These are phyloP conservation scores for Pythium graminicola DNA, from an alignment of 352 stramenopile genomes.

Conservation along the genomic window DNA sequence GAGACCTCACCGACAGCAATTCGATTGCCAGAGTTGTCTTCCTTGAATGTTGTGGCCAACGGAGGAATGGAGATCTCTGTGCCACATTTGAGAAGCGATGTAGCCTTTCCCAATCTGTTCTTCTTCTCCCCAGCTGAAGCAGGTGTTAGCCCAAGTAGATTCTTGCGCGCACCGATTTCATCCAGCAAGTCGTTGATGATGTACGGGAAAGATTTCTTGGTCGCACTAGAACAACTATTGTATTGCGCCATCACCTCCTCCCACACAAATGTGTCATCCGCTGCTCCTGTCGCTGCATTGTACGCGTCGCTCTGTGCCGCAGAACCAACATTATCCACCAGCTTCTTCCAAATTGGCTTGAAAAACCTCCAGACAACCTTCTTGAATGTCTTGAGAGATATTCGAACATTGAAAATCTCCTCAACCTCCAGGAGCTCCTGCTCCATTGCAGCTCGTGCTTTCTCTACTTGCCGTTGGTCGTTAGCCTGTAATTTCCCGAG, in stretches of 20 bases:
- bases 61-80: constrained; percentile 24
- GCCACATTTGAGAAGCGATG: constrained; percentile 20
- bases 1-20: constrained; percentile 19
- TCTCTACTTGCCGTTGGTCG: constrained; percentile 28
- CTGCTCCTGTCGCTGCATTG: constrained; percentile 20
- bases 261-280: constrained; percentile 33
- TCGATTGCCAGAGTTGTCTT: background rate
- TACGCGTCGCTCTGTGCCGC: constrained; percentile 29
- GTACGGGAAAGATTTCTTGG: constrained; percentile 33
- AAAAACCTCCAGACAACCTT: constrained; percentile 22
- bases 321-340: constrained; percentile 5
- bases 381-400: constrained; percentile 21
- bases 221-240: constrained; percentile 17
- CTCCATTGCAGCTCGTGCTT: constrained; percentile 28
- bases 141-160: constrained; percentile 25
- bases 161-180: constrained; percentile 33
- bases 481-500: constrained; percentile 45
- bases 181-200: constrained; percentile 51
- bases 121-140: background rate
- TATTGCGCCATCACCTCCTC: constrained; percentile 40
- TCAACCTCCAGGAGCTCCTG: constrained; percentile 32
- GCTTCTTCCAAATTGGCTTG: constrained; percentile 15
- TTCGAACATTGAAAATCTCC: constrained; percentile 26
- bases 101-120: constrained; percentile 11
- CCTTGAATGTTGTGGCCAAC: background rate